phyloP scores from a whole-genome alignment of 169 alveolate species.

The Plasmodium yoelii region DNA sequence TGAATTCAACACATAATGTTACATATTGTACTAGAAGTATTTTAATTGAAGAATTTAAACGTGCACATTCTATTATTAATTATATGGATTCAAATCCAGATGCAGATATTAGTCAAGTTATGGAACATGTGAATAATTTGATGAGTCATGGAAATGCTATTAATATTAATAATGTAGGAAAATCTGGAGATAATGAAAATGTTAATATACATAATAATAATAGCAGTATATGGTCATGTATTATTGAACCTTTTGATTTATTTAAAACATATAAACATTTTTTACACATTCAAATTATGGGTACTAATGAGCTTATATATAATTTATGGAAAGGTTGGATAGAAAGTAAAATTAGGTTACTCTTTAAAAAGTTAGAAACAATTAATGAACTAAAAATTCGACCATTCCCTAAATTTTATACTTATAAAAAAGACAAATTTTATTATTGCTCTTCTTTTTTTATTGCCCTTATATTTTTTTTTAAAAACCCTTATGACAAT shows the following conservation, averaged over 20 bases:
- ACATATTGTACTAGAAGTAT: slow-evolving; percentile 94
- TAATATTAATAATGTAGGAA: slow-evolving; percentile 1
- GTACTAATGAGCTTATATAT: slow-evolving; percentile 84
- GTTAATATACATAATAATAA: neutral
- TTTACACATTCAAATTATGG: slow-evolving; percentile 86
- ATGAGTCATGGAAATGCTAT: neutral
- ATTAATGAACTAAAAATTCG: slow-evolving; percentile 85
- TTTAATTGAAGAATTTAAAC: slow-evolving; percentile 93
- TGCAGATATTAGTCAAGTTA: slow-evolving; percentile 3
- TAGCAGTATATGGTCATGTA: slow-evolving; percentile 81
- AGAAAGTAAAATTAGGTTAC: slow-evolving; percentile 86
- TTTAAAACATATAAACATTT: slow-evolving; percentile 87
- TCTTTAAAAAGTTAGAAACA: slow-evolving; percentile 86
- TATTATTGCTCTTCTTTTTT: slow-evolving; percentile 56
- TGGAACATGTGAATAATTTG: slow-evolving; percentile 21
- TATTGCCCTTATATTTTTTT: slow-evolving; percentile 58
- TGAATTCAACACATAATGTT: slow-evolving; percentile 97
- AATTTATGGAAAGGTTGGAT: slow-evolving; percentile 91
- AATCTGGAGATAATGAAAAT: neutral
- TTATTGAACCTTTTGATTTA: slow-evolving; percentile 84
- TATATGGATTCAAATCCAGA: slow-evolving; percentile 77
- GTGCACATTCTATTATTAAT: slow-evolving; percentile 81
- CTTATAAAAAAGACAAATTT: slow-evolving; percentile 39
- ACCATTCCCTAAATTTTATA: slow-evolving; percentile 84
- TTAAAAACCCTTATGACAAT: slow-evolving; percentile 49